These are phyloP conservation scores for Daldinia caldariorum DNA, from an alignment of 495 filamentous ascomycete genomes.

Conservation along the genomic window DNA sequence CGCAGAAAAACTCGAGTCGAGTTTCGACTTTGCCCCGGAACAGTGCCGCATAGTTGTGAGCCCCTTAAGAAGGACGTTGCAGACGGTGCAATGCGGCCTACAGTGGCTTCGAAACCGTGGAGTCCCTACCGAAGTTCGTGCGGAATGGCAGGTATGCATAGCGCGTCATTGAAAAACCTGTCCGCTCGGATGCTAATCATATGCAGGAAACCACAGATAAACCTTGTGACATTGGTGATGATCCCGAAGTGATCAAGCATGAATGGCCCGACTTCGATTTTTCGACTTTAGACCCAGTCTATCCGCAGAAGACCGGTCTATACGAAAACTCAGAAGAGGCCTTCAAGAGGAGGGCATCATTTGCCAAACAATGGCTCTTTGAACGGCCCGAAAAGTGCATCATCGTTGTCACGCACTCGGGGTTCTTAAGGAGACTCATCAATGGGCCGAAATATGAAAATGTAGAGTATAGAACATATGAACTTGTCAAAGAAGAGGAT, in stretches of 20 bases:
- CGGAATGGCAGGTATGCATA: constrained; percentile 59
- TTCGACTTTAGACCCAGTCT: constrained; percentile 56
- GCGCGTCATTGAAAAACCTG: neutral
- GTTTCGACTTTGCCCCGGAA: constrained; percentile 49
- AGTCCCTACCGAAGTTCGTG: constrained; percentile 55
- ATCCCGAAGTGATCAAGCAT: constrained; percentile 46
- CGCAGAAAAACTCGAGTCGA: constrained; percentile 32
- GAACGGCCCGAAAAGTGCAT: constrained; percentile 61
- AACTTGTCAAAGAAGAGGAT: constrained; percentile 50
- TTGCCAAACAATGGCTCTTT: constrained; percentile 54
- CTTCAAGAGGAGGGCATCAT: constrained; percentile 53
- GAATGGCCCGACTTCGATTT: constrained; percentile 60
- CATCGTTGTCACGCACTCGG: constrained; percentile 62
- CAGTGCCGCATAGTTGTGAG: constrained; percentile 61
- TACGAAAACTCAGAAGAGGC: constrained; percentile 56
- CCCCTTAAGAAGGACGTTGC: constrained; percentile 60
- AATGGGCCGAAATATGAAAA: constrained; percentile 53
- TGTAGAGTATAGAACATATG: constrained; percentile 62
- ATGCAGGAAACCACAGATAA: constrained; percentile 61
- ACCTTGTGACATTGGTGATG: constrained; percentile 61
- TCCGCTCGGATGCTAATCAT: neutral
- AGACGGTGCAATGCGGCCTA: constrained; percentile 57
- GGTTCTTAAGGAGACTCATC: constrained; percentile 57
- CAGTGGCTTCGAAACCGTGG: constrained; percentile 56
- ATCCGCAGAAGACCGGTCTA: constrained; percentile 58